Evolutionary conservation across 2,329 filamentous ascomycete genomes (phyloP), one percentile per base, ranked within the genome.

Genomic region (Verticillium nubilum): DNA sequence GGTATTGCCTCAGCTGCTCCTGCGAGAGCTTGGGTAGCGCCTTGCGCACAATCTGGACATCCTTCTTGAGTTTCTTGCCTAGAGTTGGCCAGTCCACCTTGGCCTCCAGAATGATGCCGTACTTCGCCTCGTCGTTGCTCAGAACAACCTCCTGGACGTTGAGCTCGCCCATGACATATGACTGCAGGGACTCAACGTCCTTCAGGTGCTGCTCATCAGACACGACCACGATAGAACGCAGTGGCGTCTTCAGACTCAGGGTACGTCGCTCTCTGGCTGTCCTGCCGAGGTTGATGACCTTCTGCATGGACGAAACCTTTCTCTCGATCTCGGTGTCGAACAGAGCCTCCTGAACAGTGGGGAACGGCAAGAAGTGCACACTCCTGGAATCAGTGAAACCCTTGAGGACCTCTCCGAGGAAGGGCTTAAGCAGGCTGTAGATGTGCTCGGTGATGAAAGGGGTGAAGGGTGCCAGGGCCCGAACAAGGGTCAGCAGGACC

Each of bases 11-110:
- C 62, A 97, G 92, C 66, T 97, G 85, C 12, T 91, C 86, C 66
- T 88, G 93, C 23, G 84, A 90, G 55, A 99, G 79, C 42, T 77
- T 81, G 5, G 93, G 93, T 53, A 99, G 78, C 2, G 91, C 92
- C 77, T 94, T 96, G 80, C 96, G 96, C 66, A 98, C 92, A 71
- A 89, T 91, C 65, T 87, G 86, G 65, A 92, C 91, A 69, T 97
- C 93, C 76, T 97, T 97, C 82, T 96, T 96, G 67, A 98, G 83
- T 79, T 98, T 98, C 84, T 97, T 97, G 65, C 95, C 95, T 17
- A 99, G 82, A 2, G 91, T 89, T 15, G 95, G 92, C 89, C 95
- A 97, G 74, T 99, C 95, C 7, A 92, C 93, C 42, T 85, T 86
- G 17, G 94, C 91, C 62, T 90, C 92, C 77, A 97, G 96, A 70